phyloP scores from a whole-genome alignment of 2,329 filamentous ascomycete species.

The Scolecobasidium constrictum region DNA sequence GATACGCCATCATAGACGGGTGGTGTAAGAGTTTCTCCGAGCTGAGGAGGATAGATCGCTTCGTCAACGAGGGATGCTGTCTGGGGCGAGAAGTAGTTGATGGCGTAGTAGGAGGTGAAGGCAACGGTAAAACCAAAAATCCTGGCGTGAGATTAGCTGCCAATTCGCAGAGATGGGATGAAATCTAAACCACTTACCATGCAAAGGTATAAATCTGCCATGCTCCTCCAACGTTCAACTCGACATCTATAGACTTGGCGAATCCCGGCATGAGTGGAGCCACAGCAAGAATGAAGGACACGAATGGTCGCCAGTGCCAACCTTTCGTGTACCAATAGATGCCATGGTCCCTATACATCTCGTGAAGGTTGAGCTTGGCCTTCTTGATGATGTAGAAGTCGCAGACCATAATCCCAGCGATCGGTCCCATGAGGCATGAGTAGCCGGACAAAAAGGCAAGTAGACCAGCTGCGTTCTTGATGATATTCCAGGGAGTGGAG shows the following conservation, averaged over 20 bases:
- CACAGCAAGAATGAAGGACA: constrained; percentile 20
- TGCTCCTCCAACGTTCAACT: constrained; percentile 27
- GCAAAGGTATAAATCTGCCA: constrained; percentile 34
- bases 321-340: constrained; percentile 24
- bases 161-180: background rate
- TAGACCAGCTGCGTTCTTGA: constrained; percentile 23
- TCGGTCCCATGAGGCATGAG: constrained; percentile 25
- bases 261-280: constrained; percentile 27
- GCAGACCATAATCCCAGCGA: constrained; percentile 22
- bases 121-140: constrained; percentile 29
- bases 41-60: constrained; percentile 26
- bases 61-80: constrained; percentile 22
- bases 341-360: constrained; percentile 20
- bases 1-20: constrained; percentile 13
- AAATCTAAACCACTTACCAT: constrained; percentile 16
- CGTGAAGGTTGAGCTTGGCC: constrained; percentile 22
- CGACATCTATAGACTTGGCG: constrained; percentile 26
- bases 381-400: constrained; percentile 26
- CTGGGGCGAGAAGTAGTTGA: constrained; percentile 28
- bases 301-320: constrained; percentile 24
- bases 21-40: constrained; percentile 16
- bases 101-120: constrained; percentile 25
- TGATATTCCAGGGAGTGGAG: constrained; percentile 26
- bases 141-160: constrained; percentile 27
- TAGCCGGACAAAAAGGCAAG: constrained; percentile 25